phyloP scores from a whole-genome alignment of 2,329 filamentous ascomycete genomes.

The Aspergillus sp. region DNA sequence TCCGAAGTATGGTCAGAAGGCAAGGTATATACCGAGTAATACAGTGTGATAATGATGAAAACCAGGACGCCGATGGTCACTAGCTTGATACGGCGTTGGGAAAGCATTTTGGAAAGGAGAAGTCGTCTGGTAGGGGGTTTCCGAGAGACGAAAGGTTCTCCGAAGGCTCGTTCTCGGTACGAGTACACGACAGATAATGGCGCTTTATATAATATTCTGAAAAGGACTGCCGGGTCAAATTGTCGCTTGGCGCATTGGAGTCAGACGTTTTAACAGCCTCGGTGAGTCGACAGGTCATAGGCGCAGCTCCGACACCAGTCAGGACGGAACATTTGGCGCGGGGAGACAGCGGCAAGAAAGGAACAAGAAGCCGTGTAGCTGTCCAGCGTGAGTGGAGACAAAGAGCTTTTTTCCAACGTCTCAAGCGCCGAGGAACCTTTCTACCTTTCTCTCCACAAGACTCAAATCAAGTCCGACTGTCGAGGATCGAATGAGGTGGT shows the following conservation, averaged over 20 bases:
- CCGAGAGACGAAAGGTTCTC: not conserved
- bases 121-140: not conserved
- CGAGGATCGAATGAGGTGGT: not conserved
- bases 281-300: conserved; percentile 17
- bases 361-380: not conserved
- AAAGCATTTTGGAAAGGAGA: conserved; percentile 56
- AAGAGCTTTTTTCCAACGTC: not conserved
- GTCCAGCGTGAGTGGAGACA: not conserved
- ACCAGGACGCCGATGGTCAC: conserved; percentile 64
- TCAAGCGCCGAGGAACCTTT: not conserved
- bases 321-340: conserved; percentile 17
- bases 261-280: not conserved
- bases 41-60: conserved; percentile 66
- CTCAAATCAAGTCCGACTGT: not conserved
- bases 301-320: conserved; percentile 12
- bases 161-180: not conserved
- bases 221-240: not conserved
- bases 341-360: not conserved
- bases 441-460: not conserved
- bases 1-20: not conserved
- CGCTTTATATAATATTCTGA: not conserved
- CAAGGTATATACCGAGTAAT: conserved; percentile 63
- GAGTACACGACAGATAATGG: not conserved
- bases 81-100: conserved; percentile 67
- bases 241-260: conserved; percentile 4